Evolutionary conservation across 192 early-diverging fungal genomes (phyloP).

Genomic region (Podila epicladia): DNA sequence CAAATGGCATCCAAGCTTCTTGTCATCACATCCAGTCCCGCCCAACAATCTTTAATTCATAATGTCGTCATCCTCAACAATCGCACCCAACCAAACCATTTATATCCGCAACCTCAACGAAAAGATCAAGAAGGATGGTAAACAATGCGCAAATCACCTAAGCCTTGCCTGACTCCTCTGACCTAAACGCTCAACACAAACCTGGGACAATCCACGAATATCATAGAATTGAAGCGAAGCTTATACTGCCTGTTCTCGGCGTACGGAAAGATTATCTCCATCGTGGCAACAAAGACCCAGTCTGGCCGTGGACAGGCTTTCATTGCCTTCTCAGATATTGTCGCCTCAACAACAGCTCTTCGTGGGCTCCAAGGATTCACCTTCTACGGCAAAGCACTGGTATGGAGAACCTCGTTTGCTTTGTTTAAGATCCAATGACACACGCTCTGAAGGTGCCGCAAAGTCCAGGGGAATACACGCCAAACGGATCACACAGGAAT

Average conservation of each 20-base stretch:
- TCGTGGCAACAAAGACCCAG: slow-evolving; percentile 83
- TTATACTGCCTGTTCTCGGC: slow-evolving; percentile 89
- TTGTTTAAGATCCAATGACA: background rate
- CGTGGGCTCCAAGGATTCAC: slow-evolving; percentile 88
- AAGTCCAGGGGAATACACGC: no score
- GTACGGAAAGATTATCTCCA: slow-evolving; percentile 88
- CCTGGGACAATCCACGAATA: background rate
- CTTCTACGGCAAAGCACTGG: slow-evolving; percentile 86
- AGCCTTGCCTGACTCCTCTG: no score
- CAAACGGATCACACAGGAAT: no score
- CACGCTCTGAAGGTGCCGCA: no score
- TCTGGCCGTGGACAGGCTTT: slow-evolving; percentile 96
- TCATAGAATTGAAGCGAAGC: slow-evolving; percentile 72
- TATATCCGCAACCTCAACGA: slow-evolving; percentile 83
- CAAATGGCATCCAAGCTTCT: no score
- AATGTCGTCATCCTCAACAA: slow-evolving; percentile 8
- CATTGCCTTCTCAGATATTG: slow-evolving; percentile 87
- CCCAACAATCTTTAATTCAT: background rate
- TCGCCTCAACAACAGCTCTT: slow-evolving; percentile 85
- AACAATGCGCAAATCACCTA: background rate
- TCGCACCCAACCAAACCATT: slow-evolving; percentile 83
- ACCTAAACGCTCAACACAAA: no score
- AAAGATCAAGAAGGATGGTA: slow-evolving; percentile 79
- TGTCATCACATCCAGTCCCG: no score
- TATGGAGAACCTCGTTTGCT: slow-evolving; percentile 45